Evolutionary conservation across 345 rosid species (phyloP), one percentile per base, ranked within the genome.

Genomic region (Linum trigynum): DNA sequence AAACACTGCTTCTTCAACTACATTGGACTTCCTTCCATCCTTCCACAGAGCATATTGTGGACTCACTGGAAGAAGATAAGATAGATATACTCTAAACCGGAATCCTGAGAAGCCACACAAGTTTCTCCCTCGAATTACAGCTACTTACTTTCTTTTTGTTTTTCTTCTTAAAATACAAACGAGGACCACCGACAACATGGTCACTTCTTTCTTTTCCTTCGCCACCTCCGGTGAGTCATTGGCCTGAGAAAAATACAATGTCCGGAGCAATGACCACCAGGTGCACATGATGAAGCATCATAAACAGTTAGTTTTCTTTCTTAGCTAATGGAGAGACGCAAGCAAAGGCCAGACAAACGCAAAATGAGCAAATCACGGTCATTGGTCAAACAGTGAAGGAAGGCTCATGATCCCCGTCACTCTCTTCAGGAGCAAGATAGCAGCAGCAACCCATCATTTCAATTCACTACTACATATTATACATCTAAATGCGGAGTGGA

Each of bases 211-310:
- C 73, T 65, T 65, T 43, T 70, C 69, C 68, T 63, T 62, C 69
- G 78, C 81, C 71, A 86, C 97, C 97, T 82, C 96, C 67, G 92
- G 86, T 69, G 74, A 82, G 85, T 76, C 91, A 80, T 77, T 69
- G 61, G 80, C 78, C 76, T 45, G 9, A 8, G 6, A 41, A 73
- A 65, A 73, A 72, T 62, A 32, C 10, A 59, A 65, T 53, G 78
- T 76, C 71, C 74, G 9, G 32, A 58, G 80, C 79, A 70, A 68
- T 57, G 85, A 79, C 85, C 58, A 77, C 88, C 88, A 86, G 92
- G 92, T 71, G 88, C 92, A 74, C 78, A 62, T 23, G 32, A 23
- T 23, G 32, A 74, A 67, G 65, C 14, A 48, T 2, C 14, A 48
- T 48, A 48, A 3, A 12, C 53, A 48, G 53, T 48, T 48, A 48